Evolutionary conservation across 495 filamentous ascomycete species (phyloP), one percentile per base, ranked within the genome.

Genomic region (Talaromyces liani): DNA sequence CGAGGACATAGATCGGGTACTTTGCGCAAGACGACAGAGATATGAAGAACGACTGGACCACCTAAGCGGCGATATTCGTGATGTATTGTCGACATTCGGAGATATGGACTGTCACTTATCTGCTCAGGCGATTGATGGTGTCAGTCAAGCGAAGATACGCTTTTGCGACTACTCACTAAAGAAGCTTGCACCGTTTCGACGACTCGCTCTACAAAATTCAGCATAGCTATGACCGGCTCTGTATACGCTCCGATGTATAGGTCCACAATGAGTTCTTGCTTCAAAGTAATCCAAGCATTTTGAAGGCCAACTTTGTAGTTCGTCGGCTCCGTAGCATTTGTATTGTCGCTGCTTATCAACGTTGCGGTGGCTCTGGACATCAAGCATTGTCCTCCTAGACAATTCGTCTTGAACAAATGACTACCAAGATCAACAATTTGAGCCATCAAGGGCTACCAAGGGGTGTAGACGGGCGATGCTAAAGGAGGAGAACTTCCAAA

Each of bases 281-380:
- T 53, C 24, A 54, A 25, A 12, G 45, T 33, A 8, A 62, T 12
- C 60, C 60, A 62, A 34, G 27, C 24, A 51, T 47, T 14, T 3
- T 20, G 22, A 25, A 31, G 24, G 20, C 36, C 25, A n/a, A 33
- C 4, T 62, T 10, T 29, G 22, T 14, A 18, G 47, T 12, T 29
- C 33, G 16, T 9, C 10, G 20, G 24, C 22, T 14, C 33, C n/a
- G n/a, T 22, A 5, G 7, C 34, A 45, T 45, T 18, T 8, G 25
- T 22, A 22, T 29, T 24, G 25, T 62, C 47, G 14, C 18, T 24
- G n/a, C 5, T 18, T n/a, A 53, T 29, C 24, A 62, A 18, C 22
- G 60, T 62, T 29, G 45, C 60, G n/a, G 47, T 54, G 39, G 45
- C 31, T 51, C 25, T 62, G 41, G 60, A 62, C 27, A 62, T 3